Percentiles rank a stretch among this genome's conserved stretches.
phyloP scores from a whole-genome alignment of 495 filamentous ascomycete species.

The Penicillium simplicissimum region DNA sequence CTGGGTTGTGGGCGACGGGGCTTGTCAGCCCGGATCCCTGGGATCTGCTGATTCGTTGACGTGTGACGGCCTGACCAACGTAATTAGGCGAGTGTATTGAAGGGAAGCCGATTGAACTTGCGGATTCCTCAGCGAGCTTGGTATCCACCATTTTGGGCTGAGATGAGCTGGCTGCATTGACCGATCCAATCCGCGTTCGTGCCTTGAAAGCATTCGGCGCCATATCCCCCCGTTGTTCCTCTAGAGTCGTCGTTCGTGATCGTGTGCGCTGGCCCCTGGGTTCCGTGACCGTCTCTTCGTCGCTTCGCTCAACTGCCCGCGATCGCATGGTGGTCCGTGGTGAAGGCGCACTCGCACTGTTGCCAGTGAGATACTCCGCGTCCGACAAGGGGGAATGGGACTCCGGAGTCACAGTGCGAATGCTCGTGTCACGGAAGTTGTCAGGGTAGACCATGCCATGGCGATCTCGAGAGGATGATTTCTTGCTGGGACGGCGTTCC shows the following conservation, averaged over 20 bases:
- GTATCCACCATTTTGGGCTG: conserved; percentile 29
- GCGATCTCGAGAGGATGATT: conserved; percentile 54
- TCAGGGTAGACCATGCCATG: conserved; percentile 57
- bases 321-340: conserved; percentile 44
- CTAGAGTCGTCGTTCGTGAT: conserved; percentile 51
- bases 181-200: conserved; percentile 47
- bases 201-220: conserved; percentile 39
- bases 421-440: conserved; percentile 49
- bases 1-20: conserved; percentile 34
- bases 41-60: conserved; percentile 48
- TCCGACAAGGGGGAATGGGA: conserved; percentile 46
- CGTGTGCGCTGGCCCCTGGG: conserved; percentile 44
- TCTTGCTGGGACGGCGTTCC: conserved; percentile 54
- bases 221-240: conserved; percentile 48
- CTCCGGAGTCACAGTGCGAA: conserved; percentile 53
- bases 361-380: conserved; percentile 38
- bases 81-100: conserved; percentile 50
- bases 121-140: conserved; percentile 26
- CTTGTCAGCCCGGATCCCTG: conserved; percentile 35
- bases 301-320: conserved; percentile 34
- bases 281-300: conserved; percentile 38
- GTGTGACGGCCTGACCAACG: conserved; percentile 33
- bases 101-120: conserved; percentile 51
- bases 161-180: conserved; percentile 41
- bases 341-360: conserved; percentile 41